phyloP scores from a whole-genome alignment of 208 protist genomes.

The Acanthamoeba healyi region DNA sequence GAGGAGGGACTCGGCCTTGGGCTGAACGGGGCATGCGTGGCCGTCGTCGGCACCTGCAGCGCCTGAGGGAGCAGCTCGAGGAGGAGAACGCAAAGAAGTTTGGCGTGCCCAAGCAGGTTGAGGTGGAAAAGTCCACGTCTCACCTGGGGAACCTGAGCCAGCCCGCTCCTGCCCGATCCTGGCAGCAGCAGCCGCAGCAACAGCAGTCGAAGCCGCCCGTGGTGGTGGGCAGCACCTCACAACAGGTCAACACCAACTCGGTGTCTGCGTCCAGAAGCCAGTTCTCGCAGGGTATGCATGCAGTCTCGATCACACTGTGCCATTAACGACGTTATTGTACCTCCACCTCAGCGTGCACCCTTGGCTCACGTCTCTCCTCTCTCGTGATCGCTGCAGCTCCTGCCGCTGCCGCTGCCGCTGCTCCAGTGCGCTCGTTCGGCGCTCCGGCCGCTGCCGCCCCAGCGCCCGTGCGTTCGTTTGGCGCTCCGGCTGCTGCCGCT shows the following conservation, averaged over 20 bases:
- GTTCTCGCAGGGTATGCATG: background rate
- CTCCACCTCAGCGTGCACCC: no score
- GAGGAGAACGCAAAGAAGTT: conserved; percentile 37
- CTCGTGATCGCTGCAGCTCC: background rate
- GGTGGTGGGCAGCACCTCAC: background rate
- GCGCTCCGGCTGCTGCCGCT: background rate
- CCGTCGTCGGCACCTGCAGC: background rate
- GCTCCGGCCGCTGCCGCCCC: background rate
- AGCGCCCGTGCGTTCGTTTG: background rate
- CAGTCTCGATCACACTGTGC: no score
- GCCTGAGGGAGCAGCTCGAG: conserved; percentile 25
- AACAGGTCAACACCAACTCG: background rate
- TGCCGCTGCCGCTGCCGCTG: background rate
- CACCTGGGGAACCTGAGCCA: background rate
- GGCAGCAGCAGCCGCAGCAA: background rate
- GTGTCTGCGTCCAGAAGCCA: background rate
- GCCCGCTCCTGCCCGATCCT: background rate
- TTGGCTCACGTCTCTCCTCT: no score
- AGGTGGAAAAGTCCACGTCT: background rate
- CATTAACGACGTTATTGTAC: no score
- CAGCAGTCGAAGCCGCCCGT: background rate
- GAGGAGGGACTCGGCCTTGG: background rate
- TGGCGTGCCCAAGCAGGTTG: background rate
- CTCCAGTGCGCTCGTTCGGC: background rate
- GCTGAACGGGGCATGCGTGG: no score